Base-by-base conservation (phyloP, 75 land plant species). In the Cryptomeria japonica region DNA sequence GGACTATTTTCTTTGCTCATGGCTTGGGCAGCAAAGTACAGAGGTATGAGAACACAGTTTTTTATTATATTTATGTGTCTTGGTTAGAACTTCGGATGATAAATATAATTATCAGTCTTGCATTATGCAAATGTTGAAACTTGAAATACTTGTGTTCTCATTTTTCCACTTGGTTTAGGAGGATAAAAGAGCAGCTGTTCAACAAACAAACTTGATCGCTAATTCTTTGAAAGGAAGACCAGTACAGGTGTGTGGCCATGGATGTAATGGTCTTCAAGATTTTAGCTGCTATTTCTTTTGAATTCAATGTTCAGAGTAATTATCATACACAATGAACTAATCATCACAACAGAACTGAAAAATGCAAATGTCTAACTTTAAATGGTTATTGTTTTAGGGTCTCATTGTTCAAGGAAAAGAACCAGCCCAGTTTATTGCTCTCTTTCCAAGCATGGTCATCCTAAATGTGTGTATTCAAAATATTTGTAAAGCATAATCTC, bases 341-440 rank as follows among this genome's bases (percentile, higher is more conserved):
- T 80, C 31, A 32, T 34, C 85, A 84, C 41, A 28, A 19, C n/a
- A 37, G 83, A 80, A 25, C 44, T 31, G 37, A 78, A 78, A 77
- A 37, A 37, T 78, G 28, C 41, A 80, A 80, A 80, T 9, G 10
- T 80, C 83, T 80, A 42, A 44, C 31, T 2, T 9, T 82, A 82
- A 25, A 44, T 44, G 49, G n/a, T 82, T 44, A 51, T 15, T 37
- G 18, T 18, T 86, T n/a, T 88, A 92, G 93, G 93, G 84, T 22
- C 87, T 79, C 38, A 83, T 92, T 84, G 41, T 87, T 82, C 88
- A 92, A 91, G 93, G 93, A 68, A 91, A 89, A 80, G 93, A 92
- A 83, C 92, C 93, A 36, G 49, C 92, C 64, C 92, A 92, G 77
- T 92, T 92, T 89, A 41, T 92, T 87, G 87, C 90, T 49, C 86